Conservation (phyloP, 2,329 filamentous ascomycete species). For the Xenosphaeropsis pyriputrescens region DNA sequence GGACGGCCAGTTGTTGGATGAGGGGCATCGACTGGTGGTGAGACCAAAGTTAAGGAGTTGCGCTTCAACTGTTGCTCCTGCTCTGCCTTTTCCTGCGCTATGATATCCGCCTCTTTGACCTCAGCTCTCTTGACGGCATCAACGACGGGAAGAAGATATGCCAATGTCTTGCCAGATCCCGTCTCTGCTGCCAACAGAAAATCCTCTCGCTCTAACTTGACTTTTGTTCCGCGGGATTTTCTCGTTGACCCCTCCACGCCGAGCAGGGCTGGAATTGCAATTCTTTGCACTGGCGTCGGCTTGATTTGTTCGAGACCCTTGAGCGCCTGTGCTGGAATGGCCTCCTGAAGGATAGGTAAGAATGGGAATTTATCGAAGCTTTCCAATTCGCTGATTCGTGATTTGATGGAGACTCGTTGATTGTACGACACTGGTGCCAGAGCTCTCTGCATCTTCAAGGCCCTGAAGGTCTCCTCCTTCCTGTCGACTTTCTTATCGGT, state of each 20-base stretch:
- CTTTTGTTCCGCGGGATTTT: slow-evolving; percentile 17
- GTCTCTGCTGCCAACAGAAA: slow-evolving; percentile 91
- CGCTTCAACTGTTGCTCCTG: slow-evolving; percentile 37
- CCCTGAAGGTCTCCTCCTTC: slow-evolving; percentile 34
- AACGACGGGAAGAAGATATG: slow-evolving; percentile 75
- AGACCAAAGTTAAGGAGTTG: slow-evolving; percentile 45
- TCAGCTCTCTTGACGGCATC: slow-evolving; percentile 75
- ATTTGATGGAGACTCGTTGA: slow-evolving; percentile 35
- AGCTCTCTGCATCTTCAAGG: slow-evolving; percentile 84
- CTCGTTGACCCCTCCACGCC: slow-evolving; percentile 23
- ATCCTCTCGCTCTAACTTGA: slow-evolving; percentile 27
- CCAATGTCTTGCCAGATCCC: slow-evolving; percentile 90
- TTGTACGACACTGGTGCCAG: slow-evolving; percentile 66
- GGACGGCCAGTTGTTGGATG: slow-evolving; percentile 67
- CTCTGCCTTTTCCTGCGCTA: slow-evolving; percentile 42
- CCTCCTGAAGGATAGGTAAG: slow-evolving; percentile 54
- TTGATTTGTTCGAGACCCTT: slow-evolving; percentile 58
- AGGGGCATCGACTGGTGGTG: slow-evolving; percentile 45
- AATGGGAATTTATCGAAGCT: slow-evolving; percentile 73
- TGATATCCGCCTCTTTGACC: slow-evolving; percentile 38
- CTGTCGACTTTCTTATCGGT: slow-evolving; percentile 5
- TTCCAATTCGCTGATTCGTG: slow-evolving; percentile 49
- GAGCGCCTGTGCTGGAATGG: slow-evolving; percentile 60
- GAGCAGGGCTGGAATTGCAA: slow-evolving; percentile 74
- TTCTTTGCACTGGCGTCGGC: slow-evolving; percentile 78